Evolutionary conservation across 345 rosid genomes (phyloP), one percentile per base, ranked within the genome.

Genomic region (Citrus hindsii): DNA sequence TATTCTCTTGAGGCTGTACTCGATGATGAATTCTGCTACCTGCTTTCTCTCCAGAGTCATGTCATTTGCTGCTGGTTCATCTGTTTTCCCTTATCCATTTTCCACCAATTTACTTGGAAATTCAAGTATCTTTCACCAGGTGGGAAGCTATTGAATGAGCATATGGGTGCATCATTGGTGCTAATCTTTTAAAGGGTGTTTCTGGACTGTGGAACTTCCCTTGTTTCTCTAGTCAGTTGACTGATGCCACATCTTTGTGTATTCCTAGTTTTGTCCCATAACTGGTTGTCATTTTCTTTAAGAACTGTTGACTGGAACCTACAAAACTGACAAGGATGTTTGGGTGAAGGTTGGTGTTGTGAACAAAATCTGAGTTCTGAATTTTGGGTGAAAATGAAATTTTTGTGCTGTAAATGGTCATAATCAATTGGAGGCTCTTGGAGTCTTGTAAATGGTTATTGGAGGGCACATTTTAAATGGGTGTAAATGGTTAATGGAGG

Each of bases 361-460:
- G 37, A 62, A 75, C 48, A 28, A 58, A 78, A 40, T 48, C 24
- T 70, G 71, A 62, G 71, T 55, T 27, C 28, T 30, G 24, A 69
- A 22, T 61, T 51, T 67, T 51, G 62, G 40, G 67, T 16, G 9
- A 12, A 40, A 33, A 32, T n/a, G 70, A 64, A 27, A 48, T 48
- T 33, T 77, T 14, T 33, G 70, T 69, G 73, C 77, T 69, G 61
- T 67, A 68, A 27, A 10, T 30, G 74, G 67, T 28, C 21, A 53
- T 24, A 32, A 42, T 78, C 27, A 30, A 48, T 67, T 30, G 59
- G 77, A 76, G 59, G 73, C 21, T 59, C 42, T 72, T 58, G 33
- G 22, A 42, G 30, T 71, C 55, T 64, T 37, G 12, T 48, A n/a
- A 69, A 32, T 37, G 40, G 64, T 65, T 30, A 65, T 64, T 38